Conservation (phyloP, 495 filamentous ascomycete genomes). For the Polyplosphaeria fusca region DNA sequence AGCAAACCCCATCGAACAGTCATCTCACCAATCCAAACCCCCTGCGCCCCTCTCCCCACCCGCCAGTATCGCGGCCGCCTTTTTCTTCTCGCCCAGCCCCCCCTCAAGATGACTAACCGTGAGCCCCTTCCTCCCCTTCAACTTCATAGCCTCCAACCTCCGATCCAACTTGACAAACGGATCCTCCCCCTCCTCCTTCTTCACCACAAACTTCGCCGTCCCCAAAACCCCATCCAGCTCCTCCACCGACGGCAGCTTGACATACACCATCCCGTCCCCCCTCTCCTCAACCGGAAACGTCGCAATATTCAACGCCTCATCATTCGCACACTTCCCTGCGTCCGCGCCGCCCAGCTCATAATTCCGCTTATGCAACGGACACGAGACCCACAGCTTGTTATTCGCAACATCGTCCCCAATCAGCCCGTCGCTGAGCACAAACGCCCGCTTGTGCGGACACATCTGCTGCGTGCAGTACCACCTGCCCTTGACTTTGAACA, state of each 20-base stretch:
- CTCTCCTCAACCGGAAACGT: conserved; percentile 81
- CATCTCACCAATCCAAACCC: conserved; percentile 65
- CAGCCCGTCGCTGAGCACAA: conserved; percentile 82
- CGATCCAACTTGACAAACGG: conserved; percentile 69
- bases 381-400: conserved; percentile 76
- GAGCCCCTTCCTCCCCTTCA: conserved; percentile 56
- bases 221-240: conserved; percentile 82
- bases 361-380: conserved; percentile 91
- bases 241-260: conserved; percentile 79
- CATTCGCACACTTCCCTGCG: conserved; percentile 73
- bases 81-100: conserved; percentile 45
- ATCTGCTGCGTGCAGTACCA: conserved; percentile 96
- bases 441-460: conserved; percentile 95
- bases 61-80: conserved; percentile 45
- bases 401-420: conserved; percentile 64
- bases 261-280: conserved; percentile 76
- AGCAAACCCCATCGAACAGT: background rate
- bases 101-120: conserved; percentile 49
- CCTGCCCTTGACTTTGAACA: conserved; percentile 81
- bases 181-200: conserved; percentile 62
- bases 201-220: conserved; percentile 79
- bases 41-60: conserved; percentile 49
- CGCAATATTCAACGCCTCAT: conserved; percentile 74
- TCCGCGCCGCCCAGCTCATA: conserved; percentile 70
- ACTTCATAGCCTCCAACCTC: conserved; percentile 51